Evolutionary conservation across 2,329 filamentous ascomycete species (phyloP).

Genomic region (Cryphonectria radicalis): DNA sequence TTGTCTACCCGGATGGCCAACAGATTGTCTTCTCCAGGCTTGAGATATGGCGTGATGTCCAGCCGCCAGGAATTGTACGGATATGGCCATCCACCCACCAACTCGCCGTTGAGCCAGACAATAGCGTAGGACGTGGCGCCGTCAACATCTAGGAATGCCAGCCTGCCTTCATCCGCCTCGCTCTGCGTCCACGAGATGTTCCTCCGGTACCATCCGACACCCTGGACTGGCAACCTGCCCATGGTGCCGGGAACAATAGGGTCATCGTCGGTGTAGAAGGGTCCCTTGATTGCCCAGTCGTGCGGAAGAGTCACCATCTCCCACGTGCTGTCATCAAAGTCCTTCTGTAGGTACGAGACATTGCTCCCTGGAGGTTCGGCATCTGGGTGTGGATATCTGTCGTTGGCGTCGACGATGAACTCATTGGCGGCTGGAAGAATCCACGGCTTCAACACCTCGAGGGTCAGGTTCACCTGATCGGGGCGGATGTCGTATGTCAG

Average conservation of each 20-base stretch:
- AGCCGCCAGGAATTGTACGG: constrained; percentile 56
- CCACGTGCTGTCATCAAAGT: constrained; percentile 46
- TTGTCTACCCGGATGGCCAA: constrained; percentile 58
- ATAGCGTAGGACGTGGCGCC: constrained; percentile 56
- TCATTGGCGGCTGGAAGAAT: constrained; percentile 24
- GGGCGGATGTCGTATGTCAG: constrained; percentile 24
- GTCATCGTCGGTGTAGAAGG: constrained; percentile 44
- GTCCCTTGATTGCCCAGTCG: constrained; percentile 54
- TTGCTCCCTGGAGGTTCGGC: constrained; percentile 18
- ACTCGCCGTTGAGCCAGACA: constrained; percentile 55
- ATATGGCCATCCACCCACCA: constrained; percentile 57
- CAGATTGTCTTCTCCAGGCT: constrained; percentile 43
- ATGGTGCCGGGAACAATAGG: constrained; percentile 44
- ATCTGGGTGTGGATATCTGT: constrained; percentile 6
- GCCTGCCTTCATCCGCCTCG: constrained; percentile 41
- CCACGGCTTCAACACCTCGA: constrained; percentile 23
- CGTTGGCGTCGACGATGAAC: constrained; percentile 6
- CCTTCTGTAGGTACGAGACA: constrained; percentile 18
- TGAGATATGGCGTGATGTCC: constrained; percentile 50
- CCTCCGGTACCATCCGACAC: constrained; percentile 58
- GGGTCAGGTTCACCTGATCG: constrained; percentile 17
- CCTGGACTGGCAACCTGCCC: constrained; percentile 53
- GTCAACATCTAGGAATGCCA: constrained; percentile 52
- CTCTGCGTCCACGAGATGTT: constrained; percentile 39
- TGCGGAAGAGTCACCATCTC: constrained; percentile 49